A percentile compares a stretch with the other conserved stretches of the same genome.
Evolutionary conservation across 768 basidiomycete species (phyloP).

Genomic region (Infundibulicybe gibba): DNA sequence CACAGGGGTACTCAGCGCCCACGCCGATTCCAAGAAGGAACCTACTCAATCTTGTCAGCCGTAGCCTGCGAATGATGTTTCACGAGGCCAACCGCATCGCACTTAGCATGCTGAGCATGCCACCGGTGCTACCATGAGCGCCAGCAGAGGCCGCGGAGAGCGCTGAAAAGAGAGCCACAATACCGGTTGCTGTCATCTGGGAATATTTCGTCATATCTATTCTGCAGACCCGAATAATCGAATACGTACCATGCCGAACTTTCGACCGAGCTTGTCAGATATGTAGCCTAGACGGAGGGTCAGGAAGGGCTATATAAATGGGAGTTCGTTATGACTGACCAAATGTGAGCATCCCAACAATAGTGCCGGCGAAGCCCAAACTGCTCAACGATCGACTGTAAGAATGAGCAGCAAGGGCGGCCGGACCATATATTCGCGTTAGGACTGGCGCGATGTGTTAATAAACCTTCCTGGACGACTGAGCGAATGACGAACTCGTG

Average conservation of each 20-base stretch:
- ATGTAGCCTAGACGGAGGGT: conserved; percentile 46
- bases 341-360: conserved; percentile 83
- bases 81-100: conserved; percentile 59
- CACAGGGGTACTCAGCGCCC: conserved; percentile 88
- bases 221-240: not conserved
- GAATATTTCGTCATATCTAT: conserved; percentile 8
- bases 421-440: conserved; percentile 62
- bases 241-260: conserved; percentile 75
- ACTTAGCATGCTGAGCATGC: conserved; percentile 73
- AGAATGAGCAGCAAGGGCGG: conserved; percentile 44
- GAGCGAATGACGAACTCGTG: conserved; percentile 43
- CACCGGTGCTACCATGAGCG: conserved; percentile 63
- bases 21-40: conserved; percentile 89
- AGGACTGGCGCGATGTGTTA: conserved; percentile 45
- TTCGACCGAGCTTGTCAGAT: conserved; percentile 83
- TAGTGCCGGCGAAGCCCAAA: conserved; percentile 78
- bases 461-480: not conserved
- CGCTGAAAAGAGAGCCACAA: conserved; percentile 80
- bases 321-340: conserved; percentile 29
- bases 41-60: conserved; percentile 27
- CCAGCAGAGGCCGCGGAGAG: conserved; percentile 84
- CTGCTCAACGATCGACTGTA: conserved; percentile 65
- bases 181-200: conserved; percentile 78
- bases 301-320: not conserved
- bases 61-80: not conserved